Conservation (phyloP, 495 filamentous ascomycete genomes). For the Xylaria cubensis region DNA sequence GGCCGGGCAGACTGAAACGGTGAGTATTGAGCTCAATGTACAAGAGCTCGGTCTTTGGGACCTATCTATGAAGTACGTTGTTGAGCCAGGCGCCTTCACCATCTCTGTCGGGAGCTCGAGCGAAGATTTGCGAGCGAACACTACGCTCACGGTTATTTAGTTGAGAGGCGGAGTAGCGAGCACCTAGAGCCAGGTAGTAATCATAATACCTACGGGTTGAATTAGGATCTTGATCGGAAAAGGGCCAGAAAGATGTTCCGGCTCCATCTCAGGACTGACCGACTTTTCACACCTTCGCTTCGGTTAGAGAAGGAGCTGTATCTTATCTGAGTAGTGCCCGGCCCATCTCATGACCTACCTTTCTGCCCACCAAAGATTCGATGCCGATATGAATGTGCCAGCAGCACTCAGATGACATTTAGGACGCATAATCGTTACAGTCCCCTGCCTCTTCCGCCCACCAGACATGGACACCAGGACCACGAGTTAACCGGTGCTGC, state of each 20-base stretch:
- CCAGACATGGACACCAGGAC: not conserved
- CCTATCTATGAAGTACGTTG: slow-evolving; percentile 68
- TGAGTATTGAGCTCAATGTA: slow-evolving; percentile 60
- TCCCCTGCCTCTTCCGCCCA: not conserved
- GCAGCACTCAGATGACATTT: not conserved
- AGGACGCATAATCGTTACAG: no score
- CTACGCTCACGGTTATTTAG: slow-evolving; percentile 57
- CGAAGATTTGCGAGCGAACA: slow-evolving; percentile 60
- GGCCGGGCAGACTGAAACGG: slow-evolving; percentile 64
- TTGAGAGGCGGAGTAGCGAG: not conserved
- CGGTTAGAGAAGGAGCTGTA: slow-evolving; percentile 6
- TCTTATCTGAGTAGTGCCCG: not conserved
- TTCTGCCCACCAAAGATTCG: not conserved
- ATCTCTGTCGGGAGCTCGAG: slow-evolving; percentile 65
- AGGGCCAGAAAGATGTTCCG: not conserved
- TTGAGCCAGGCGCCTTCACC: slow-evolving; percentile 70
- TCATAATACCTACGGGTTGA: not conserved
- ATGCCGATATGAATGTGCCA: not conserved
- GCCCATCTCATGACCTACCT: slow-evolving; percentile 3
- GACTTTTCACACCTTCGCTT: not conserved
- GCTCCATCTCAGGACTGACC: not conserved
- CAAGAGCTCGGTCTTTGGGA: slow-evolving; percentile 65
- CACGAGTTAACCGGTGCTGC: not conserved
- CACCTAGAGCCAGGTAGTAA: not conserved
- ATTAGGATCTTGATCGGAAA: not conserved